Evolutionary conservation across 2,329 filamentous ascomycete genomes (phyloP).

Genomic region (Torrubiella hemipterigena): DNA sequence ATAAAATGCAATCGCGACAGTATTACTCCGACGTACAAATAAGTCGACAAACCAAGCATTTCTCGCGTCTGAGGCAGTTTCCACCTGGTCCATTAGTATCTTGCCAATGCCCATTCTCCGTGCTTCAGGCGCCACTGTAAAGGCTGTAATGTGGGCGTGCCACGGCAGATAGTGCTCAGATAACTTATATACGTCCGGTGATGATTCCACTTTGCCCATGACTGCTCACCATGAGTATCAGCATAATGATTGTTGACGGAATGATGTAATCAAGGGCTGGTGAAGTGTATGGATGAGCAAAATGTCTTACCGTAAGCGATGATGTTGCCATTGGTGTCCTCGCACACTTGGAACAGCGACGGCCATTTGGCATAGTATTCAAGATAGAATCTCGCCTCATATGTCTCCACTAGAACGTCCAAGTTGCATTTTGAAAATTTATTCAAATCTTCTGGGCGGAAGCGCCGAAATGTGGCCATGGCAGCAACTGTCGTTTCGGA

Average conservation of each 20-base stretch:
- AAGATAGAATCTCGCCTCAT: constrained; percentile 89
- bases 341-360: constrained; percentile 82
- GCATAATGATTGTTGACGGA: too few species aligned
- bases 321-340: constrained; percentile 76
- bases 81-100: constrained; percentile 68
- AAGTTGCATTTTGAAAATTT: constrained; percentile 91
- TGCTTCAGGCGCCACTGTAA: constrained; percentile 81
- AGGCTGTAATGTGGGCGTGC: constrained; percentile 94
- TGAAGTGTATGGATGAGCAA: constrained; percentile 2
- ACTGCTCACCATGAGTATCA: constrained; percentile 46
- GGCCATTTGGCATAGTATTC: constrained; percentile 96
- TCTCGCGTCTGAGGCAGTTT: constrained; percentile 69
- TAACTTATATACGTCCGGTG: constrained; percentile 58
- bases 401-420: constrained; percentile 94
- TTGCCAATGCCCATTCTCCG: constrained; percentile 80
- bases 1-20: constrained; percentile 79
- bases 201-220: constrained; percentile 93
- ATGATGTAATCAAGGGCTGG: too few species aligned
- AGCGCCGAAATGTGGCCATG: constrained; percentile 83
- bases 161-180: constrained; percentile 94
- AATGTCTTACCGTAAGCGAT: constrained; percentile 73
- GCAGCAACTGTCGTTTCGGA: too few species aligned
- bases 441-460: constrained; percentile 74
- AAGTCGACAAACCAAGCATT: constrained; percentile 92
- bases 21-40: constrained; percentile 83